Evolutionary conservation across 2,329 filamentous ascomycete genomes (phyloP), one percentile per base, ranked within the genome.

Genomic region (Colletotrichum noveboracense): DNA sequence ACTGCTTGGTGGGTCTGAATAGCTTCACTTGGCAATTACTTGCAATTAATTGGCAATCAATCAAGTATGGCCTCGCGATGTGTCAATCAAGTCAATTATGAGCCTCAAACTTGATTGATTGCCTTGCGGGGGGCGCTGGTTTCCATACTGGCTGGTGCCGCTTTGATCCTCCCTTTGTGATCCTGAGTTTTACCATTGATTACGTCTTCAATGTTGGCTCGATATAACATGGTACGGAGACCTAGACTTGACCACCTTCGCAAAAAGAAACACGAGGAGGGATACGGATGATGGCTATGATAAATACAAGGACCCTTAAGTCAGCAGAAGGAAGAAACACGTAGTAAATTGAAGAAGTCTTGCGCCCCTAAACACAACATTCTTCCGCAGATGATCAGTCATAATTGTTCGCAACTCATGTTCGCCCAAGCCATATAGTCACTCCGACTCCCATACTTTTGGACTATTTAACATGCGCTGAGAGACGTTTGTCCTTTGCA

Each of bases 401-500:
- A 43, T 43, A 18, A 43, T 18, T 43, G 36, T n/a, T 12, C 10
- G 18, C 38, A 48, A n/a, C 18, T 6, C 3, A 6, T n/a, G 18
- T n/a, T 48, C 18, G 18, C 38, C 9, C 9, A 21, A 48, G 5
- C 9, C 6, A 48, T n/a, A 48, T 6, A n/a, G 9, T 48, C 38
- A 48, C 8, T 10, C 8, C 16, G 18, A 48, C 9, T 21, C 18
- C 9, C 21, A 12, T 21, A 48, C 18, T 8, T 21, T 6, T 4
- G 21, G 5, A 62, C 6, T 8, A 18, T 24, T 24, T 36, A 74
- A n/a, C 60, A 74, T n/a, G 60, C 60, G n/a, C 32, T 7, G 7
- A 74, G 21, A n/a, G 48, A 48, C 6, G 60, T 10, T 8, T 74
- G 71, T 8, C 71, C 75, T 32, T 64, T 66, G 56, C 71, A 76